Evolutionary conservation across 2,329 filamentous ascomycete genomes (phyloP), one percentile per base, ranked within the genome.

Genomic region (Trichoderma atroviride): DNA sequence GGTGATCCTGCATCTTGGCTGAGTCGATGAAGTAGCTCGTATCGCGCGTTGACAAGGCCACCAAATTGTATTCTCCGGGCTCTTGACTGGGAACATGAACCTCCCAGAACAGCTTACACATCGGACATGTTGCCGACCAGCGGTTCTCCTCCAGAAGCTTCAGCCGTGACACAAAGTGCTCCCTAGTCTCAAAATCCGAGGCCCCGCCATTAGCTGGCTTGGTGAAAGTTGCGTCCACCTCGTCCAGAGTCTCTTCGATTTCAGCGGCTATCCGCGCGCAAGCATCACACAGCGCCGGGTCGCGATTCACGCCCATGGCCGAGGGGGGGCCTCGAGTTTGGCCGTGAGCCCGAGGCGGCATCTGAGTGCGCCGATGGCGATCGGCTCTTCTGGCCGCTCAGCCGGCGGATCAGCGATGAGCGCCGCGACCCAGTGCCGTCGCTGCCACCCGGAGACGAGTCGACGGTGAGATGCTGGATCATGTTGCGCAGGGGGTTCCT

Each of bases 381-480:
- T 47, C 78, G 78, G 65, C 78, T 80, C 71, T 74, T 78, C 55
- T 78, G 77, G 74, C 78, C 78, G 66, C 78, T 80, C 47, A 80
- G 71, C 11, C 78, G 75, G 35, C 78, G 78, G n/a, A 80, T 80
- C 62, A 80, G 73, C 10, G 78, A 79, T 13, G 71, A 71, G 55
- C 76, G 75, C n/a, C 76, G 73, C 2, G 76, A 73, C 22, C 74
- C 72, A 31, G 74, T 73, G 24, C 78, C 74, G 24, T 78, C 74
- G 35, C 76, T 72, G 40, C 75, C 72, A 7, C 76, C 73, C 9
- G 75, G 71, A 2, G 69, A 43, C 5, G 67, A 67, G 35, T 80
- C 78, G 61, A 80, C 78, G 37, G 78, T 79, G 59, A 80, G 77
- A 69, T 80, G 78, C 70, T 79, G 78, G 75, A 80, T 79, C 77